These are phyloP conservation scores for Pythium volutum DNA, from an alignment of 352 stramenopile genomes.

Conservation along the genomic window DNA sequence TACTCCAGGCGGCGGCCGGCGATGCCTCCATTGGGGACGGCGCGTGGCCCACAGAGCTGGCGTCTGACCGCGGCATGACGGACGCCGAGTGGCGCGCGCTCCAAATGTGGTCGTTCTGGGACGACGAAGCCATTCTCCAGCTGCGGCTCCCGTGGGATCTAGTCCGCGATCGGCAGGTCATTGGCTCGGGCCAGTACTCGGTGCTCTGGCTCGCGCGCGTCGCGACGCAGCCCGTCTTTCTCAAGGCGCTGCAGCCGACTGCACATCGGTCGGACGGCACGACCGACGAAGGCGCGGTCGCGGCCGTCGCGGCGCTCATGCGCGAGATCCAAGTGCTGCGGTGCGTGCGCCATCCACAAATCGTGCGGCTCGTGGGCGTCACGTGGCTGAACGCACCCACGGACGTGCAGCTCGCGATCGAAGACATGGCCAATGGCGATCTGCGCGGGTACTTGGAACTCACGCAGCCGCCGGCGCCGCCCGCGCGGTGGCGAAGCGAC, in stretches of 20 bases:
- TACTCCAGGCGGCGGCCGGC: too few species aligned
- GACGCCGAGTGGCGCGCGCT: conserved; percentile 23
- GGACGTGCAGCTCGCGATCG: conserved; percentile 25
- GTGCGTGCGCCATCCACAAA: conserved; percentile 1
- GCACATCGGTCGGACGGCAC: neutral
- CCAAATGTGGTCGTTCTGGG: conserved; percentile 25
- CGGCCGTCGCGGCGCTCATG: conserved; percentile 14
- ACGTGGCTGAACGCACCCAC: conserved; percentile 26
- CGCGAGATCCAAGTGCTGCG: conserved; percentile 25
- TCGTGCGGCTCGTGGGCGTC: conserved; percentile 22
- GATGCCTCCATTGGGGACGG: neutral
- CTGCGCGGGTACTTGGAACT: conserved; percentile 20
- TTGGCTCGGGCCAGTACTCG: conserved; percentile 24
- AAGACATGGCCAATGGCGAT: conserved; percentile 23
- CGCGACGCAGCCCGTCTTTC: conserved; percentile 16
- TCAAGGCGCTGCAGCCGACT: conserved; percentile 22
- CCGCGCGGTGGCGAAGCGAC: conserved; percentile 9
- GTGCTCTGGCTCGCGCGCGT: conserved; percentile 28
- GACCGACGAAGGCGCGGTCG: conserved; percentile 10
- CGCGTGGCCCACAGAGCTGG: conserved; percentile 10
- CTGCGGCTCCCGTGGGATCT: conserved; percentile 26
- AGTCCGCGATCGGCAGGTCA: conserved; percentile 23
- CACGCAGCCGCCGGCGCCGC: conserved; percentile 15
- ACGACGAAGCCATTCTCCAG: conserved; percentile 16
- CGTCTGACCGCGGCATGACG: conserved; percentile 15